These are phyloP conservation scores for Silene conica DNA, from an alignment of 148 eudicot species.

Conservation along the genomic window DNA sequence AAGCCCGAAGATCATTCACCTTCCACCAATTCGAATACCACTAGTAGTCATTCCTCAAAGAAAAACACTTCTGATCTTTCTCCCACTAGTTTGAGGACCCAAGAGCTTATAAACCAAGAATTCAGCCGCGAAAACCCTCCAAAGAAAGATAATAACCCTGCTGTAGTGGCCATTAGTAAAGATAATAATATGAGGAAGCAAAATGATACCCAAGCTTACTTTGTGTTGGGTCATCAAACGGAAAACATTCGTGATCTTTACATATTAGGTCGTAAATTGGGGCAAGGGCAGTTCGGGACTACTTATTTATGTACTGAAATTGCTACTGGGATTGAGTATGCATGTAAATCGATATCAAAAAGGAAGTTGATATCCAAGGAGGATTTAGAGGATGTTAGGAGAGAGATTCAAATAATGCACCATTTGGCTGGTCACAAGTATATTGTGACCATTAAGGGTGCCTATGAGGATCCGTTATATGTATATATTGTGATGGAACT, in stretches of 20 bases:
- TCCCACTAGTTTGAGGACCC: conserved; percentile 43
- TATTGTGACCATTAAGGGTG: conserved; percentile 83
- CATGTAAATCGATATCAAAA: conserved; percentile 95
- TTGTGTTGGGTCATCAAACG: conserved; percentile 83
- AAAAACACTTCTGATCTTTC: conserved; percentile 39
- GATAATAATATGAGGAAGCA: conserved; percentile 40
- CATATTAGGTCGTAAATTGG: conserved; percentile 76
- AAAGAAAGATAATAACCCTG: conserved; percentile 25
- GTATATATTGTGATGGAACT: conserved; percentile 95
- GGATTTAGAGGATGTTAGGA: conserved; percentile 95
- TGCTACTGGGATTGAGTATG: conserved; percentile 59
- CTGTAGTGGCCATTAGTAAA: conserved; percentile 23
- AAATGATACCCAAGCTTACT: conserved; percentile 50
- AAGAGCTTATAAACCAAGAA: conserved; percentile 52
- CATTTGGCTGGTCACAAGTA: conserved; percentile 90
- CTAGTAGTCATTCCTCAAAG: conserved; percentile 28
- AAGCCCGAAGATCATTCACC: conserved; percentile 55
- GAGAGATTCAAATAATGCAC: conserved; percentile 99
- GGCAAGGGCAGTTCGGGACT: conserved; percentile 96
- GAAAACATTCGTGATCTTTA: conserved; percentile 79
- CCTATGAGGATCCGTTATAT: conserved; percentile 79
- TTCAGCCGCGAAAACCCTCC: conserved; percentile 38
- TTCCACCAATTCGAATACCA: conserved; percentile 31
- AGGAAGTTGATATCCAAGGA: conserved; percentile 90
- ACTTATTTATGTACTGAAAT: conserved; percentile 82